Percentiles rank a stretch among this genome's conserved stretches.
Conservation (phyloP, 2,329 filamentous ascomycete genomes). For the Chalaropsis ovoidea region DNA sequence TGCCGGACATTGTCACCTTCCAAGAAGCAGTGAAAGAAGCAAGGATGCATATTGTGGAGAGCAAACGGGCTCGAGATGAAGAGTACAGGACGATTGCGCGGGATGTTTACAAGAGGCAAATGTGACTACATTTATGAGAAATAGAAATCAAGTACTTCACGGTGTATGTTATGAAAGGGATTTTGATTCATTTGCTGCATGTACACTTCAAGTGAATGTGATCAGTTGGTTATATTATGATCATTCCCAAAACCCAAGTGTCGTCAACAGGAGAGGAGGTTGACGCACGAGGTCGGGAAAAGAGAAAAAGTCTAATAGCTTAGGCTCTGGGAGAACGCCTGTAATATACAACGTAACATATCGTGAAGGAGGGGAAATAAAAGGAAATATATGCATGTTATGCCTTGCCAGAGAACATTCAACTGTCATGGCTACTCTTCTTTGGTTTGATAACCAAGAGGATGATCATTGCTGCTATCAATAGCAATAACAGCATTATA, state of each 20-base stretch:
- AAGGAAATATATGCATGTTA: not conserved
- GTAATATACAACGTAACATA: not conserved
- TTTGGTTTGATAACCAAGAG: slow-evolving; percentile 72
- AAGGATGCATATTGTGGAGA: slow-evolving; percentile 14
- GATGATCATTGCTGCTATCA: slow-evolving; percentile 82
- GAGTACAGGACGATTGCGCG: slow-evolving; percentile 5
- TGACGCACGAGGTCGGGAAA: not conserved
- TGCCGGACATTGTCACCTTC: slow-evolving; percentile 16
- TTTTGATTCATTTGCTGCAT: no score
- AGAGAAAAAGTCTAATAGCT: not conserved
- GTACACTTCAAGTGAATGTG: no score
- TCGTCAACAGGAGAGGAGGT: not conserved
- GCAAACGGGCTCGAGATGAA: slow-evolving; percentile 9
- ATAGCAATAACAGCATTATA: slow-evolving; percentile 73
- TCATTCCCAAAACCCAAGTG: not conserved
- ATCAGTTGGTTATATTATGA: no score
- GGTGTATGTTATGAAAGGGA: not conserved
- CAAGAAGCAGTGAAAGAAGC: slow-evolving; percentile 13
- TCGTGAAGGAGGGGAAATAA: not conserved
- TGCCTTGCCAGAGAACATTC: not conserved
- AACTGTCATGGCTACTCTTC: slow-evolving; percentile 30
- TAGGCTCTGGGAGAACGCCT: not conserved
- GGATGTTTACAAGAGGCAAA: not conserved
- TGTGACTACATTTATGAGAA: not conserved
- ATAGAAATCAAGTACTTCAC: not conserved